Evolutionary conservation across 768 basidiomycete genomes (phyloP).

Genomic region (Termitomyces sp.): DNA sequence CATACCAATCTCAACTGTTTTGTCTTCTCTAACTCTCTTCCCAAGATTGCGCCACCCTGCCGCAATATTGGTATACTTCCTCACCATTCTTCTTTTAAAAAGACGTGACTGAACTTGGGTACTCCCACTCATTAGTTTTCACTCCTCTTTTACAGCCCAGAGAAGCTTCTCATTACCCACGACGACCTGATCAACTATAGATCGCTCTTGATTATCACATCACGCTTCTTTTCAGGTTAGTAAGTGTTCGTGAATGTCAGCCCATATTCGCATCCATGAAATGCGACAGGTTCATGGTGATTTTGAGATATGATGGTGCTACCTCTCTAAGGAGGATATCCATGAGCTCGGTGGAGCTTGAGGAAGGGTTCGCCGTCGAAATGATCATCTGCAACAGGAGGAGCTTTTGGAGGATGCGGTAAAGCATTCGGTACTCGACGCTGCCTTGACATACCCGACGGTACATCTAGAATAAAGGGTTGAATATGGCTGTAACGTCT

Average conservation of each 20-base stretch:
- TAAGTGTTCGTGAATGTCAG: slow-evolving; percentile 41
- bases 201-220: slow-evolving; percentile 41
- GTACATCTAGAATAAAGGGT: slow-evolving; percentile 43
- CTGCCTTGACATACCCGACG: slow-evolving; percentile 63
- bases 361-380: slow-evolving; percentile 18
- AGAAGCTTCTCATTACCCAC: slow-evolving; percentile 20
- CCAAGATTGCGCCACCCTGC: slow-evolving; percentile 40
- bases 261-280: slow-evolving; percentile 42
- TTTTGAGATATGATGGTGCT: slow-evolving; percentile 38
- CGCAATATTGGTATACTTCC: slow-evolving; percentile 32
- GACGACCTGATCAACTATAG: slow-evolving; percentile 12
- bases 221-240: slow-evolving; percentile 32
- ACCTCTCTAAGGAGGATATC: slow-evolving; percentile 52
- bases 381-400: slow-evolving; percentile 63
- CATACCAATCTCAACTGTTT: slow-evolving; percentile 29
- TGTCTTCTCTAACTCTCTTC: slow-evolving; percentile 36
- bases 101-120: slow-evolving; percentile 53
- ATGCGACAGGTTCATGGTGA: slow-evolving; percentile 30
- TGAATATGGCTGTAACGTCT: not conserved
- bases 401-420: slow-evolving; percentile 65
- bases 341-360: slow-evolving; percentile 43
- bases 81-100: slow-evolving; percentile 47
- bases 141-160: slow-evolving; percentile 47
- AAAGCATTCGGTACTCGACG: slow-evolving; percentile 75
- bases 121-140: slow-evolving; percentile 43